A percentile compares a stretch with the other conserved stretches of the same genome.
phyloP scores from a whole-genome alignment of 495 filamentous ascomycete species.

The Amorphotheca resinae region DNA sequence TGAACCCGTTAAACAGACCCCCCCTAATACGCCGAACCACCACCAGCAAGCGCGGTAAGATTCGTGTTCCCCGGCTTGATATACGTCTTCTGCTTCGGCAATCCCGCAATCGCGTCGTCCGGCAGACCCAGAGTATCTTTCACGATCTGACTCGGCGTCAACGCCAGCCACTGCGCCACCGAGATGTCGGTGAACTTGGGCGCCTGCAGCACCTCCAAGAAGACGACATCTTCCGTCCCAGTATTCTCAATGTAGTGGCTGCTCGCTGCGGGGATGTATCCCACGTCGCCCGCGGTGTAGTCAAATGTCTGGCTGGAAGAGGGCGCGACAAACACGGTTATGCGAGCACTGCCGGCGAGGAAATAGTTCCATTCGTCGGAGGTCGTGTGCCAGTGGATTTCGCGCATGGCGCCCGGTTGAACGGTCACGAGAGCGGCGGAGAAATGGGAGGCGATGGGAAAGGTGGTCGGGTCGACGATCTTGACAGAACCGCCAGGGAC shows the following conservation, averaged over 20 bases:
- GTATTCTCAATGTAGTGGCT: constrained; percentile 69
- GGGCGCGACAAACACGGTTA: constrained; percentile 52
- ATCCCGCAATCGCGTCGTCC: constrained; percentile 33
- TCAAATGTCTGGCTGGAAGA: constrained; percentile 55
- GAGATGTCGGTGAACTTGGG: constrained; percentile 35
- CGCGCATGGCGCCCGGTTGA: constrained; percentile 58
- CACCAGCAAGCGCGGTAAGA: neutral
- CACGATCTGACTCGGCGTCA: constrained; percentile 49
- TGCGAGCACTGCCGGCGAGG: constrained; percentile 50
- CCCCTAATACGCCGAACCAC: no score
- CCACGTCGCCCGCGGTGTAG: constrained; percentile 60
- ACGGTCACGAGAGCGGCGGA: constrained; percentile 52
- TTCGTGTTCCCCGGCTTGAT: constrained; percentile 28
- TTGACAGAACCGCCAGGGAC: constrained; percentile 54
- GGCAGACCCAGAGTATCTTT: constrained; percentile 46
- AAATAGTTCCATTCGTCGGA: constrained; percentile 73
- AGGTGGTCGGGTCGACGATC: constrained; percentile 49
- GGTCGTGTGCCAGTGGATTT: constrained; percentile 68
- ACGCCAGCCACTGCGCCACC: constrained; percentile 50
- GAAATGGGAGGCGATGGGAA: constrained; percentile 47
- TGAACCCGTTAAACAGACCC: no score
- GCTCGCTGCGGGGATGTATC: constrained; percentile 43
- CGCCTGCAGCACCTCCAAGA: constrained; percentile 56
- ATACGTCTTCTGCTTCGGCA: constrained; percentile 42
- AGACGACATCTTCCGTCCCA: constrained; percentile 52